Base-by-base conservation (phyloP, 805 yeast genomes). In the Candida silvicultrix region DNA sequence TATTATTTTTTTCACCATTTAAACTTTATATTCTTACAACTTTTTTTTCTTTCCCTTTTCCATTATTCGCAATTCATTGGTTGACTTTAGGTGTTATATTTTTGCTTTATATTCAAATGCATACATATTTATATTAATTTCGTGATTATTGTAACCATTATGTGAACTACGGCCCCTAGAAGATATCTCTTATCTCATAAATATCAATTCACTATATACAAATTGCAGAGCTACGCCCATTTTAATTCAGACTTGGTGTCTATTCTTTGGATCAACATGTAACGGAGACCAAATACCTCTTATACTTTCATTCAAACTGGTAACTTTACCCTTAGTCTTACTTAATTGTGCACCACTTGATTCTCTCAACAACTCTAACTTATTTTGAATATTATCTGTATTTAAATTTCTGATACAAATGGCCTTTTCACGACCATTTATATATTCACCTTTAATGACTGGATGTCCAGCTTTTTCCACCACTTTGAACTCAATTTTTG, bases 281-380 rank as follows among this genome's bases (percentile, higher is more conserved):
- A 92, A 74, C 48, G 99, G 99, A 40, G 97, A 89, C 99, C 99
- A 94, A 42, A 94, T 75, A 59, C 99, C 99, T 74, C 99, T 85
- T 16, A 92, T 89, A 46, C 95, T 81, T 45, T 76, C 78, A 63
- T 92, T 94, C 50, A 76, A 67, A 38, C 95, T 83, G 65, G 81
- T 77, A 32, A 94, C 98, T 47, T 88, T 84, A 60, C 86, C 81
- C 64, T 85, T 85, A 56, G 75, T 69, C 58, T 80, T 81, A 53
- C 69, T 65, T 44, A 83, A 61, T 47, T 69, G 69, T 29, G 69
- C 74, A 43, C 97, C 97, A 41, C 85, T 76, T 23, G 89, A 70
- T 61, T 83, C 85, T 49, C 77, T 70, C 57, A 85, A 67, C 41
- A 85, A 71, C 21, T 75, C 68, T 46, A 89, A 66, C 64, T 87